Conservation (phyloP, 2,329 filamentous ascomycete species). For the Emericellopsis atlantica region DNA sequence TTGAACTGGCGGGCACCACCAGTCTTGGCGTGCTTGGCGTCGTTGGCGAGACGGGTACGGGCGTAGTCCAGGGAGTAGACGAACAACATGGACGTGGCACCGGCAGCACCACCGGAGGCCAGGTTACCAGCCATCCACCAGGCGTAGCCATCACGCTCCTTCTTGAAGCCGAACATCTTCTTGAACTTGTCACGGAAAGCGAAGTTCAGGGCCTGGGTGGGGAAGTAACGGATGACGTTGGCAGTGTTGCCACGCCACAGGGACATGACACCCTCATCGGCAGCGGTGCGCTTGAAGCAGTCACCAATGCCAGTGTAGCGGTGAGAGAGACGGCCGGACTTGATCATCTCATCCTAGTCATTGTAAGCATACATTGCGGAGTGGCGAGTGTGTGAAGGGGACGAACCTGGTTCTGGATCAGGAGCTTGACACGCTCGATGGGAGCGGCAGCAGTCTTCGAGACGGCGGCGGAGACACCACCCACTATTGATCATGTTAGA, state of each 20-base stretch:
- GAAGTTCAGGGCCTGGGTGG: conserved; percentile 99
- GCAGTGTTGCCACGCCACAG: conserved; percentile 99
- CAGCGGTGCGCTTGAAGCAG: conserved; percentile 88
- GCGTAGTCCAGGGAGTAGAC: conserved; percentile 99
- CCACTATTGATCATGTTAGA: conserved; percentile 51
- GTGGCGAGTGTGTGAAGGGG: neutral
- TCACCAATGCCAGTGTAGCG: conserved; percentile 90
- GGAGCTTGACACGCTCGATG: conserved; percentile 99
- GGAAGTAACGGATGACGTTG: conserved; percentile 99
- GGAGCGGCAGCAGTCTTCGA: conserved; percentile 99
- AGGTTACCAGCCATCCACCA: conserved; percentile 99
- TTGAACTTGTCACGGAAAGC: conserved; percentile 99
- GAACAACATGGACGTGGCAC: conserved; percentile 99
- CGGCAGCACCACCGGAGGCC: conserved; percentile 98
- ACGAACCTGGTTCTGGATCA: conserved; percentile 99
- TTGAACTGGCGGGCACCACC: conserved; percentile 99
- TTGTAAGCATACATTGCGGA: conserved; percentile 15
- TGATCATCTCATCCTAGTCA: conserved; percentile 96
- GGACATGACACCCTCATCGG: conserved; percentile 84
- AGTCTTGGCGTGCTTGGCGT: conserved; percentile 96
- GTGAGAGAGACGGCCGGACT: conserved; percentile 93
- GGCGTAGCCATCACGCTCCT: conserved; percentile 94
- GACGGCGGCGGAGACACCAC: conserved; percentile 99
- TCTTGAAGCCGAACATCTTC: conserved; percentile 99
- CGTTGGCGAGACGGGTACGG: conserved; percentile 99